A percentile compares a stretch with the other conserved stretches of the same genome.
phyloP scores from a whole-genome alignment of 2,329 filamentous ascomycete genomes.

The Aspergillus fumigatiaffinis region DNA sequence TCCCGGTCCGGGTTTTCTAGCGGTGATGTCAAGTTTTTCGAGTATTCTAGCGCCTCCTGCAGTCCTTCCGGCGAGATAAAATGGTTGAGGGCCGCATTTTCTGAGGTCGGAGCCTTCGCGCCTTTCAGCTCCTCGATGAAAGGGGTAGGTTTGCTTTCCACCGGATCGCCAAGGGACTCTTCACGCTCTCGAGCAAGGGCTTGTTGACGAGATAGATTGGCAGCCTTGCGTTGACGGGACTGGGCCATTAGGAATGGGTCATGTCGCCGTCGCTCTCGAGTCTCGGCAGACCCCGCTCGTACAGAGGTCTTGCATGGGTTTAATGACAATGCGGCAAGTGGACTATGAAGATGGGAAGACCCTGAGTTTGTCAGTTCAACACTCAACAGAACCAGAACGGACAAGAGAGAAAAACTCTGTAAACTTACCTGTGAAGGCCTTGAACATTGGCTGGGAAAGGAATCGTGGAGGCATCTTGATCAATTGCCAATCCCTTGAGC shows the following conservation, averaged over 20 bases:
- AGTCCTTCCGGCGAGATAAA: slow-evolving; percentile 68
- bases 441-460: slow-evolving; percentile 57
- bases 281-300: slow-evolving; percentile 60
- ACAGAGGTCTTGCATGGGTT: slow-evolving; percentile 52
- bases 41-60: slow-evolving; percentile 61
- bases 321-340: slow-evolving; percentile 51
- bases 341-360: slow-evolving; percentile 29
- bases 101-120: slow-evolving; percentile 14
- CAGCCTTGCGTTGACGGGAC: slow-evolving; percentile 76
- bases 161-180: slow-evolving; percentile 67
- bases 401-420: slow-evolving; percentile 10
- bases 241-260: slow-evolving; percentile 83
- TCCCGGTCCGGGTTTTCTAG: slow-evolving; percentile 27
- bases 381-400: neutral
- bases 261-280: slow-evolving; percentile 63
- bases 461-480: slow-evolving; percentile 65
- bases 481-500: slow-evolving; percentile 1
- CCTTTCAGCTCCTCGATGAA: slow-evolving; percentile 57
- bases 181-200: slow-evolving; percentile 64
- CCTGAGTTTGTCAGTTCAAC: slow-evolving; percentile 18
- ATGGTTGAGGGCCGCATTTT: slow-evolving; percentile 62
- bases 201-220: slow-evolving; percentile 71
- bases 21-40: slow-evolving; percentile 57
- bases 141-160: slow-evolving; percentile 73
- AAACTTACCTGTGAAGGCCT: slow-evolving; percentile 56